These are phyloP conservation scores for Cymbopogon flexuosus DNA, from an alignment of 202 grass and related monocot genomes.

Conservation along the genomic window DNA sequence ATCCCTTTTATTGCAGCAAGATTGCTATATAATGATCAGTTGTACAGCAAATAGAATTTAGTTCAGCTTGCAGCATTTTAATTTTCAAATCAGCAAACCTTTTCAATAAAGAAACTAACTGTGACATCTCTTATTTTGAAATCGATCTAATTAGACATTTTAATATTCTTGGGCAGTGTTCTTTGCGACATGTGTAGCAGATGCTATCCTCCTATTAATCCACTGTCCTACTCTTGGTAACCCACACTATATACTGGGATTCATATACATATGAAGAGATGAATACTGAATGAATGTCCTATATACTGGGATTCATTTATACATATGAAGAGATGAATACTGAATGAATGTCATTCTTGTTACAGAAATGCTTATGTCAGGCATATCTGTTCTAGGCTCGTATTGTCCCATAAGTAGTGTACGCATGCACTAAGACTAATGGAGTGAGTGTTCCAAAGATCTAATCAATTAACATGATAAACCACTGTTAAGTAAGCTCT, in stretches of 20 bases:
- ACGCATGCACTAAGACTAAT: neutral
- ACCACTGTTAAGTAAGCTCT: neutral
- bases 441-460: neutral
- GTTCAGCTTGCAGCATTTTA: conserved; percentile 14
- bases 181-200: neutral
- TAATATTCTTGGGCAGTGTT: neutral
- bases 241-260: neutral
- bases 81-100: neutral
- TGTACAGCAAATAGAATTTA: neutral
- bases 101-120: conserved; percentile 4
- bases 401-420: neutral
- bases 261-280: neutral
- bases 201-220: neutral
- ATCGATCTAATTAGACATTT: neutral
- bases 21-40: neutral
- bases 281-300: neutral
- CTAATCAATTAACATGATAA: neutral
- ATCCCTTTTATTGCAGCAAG: neutral
- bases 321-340: neutral
- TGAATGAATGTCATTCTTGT: neutral
- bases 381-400: neutral
- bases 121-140: neutral
- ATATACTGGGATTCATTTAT: neutral
- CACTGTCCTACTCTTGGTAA: neutral
- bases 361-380: neutral